phyloP scores from a whole-genome alignment of 163 green algal genomes.

The Scenedesmus sp. region DNA sequence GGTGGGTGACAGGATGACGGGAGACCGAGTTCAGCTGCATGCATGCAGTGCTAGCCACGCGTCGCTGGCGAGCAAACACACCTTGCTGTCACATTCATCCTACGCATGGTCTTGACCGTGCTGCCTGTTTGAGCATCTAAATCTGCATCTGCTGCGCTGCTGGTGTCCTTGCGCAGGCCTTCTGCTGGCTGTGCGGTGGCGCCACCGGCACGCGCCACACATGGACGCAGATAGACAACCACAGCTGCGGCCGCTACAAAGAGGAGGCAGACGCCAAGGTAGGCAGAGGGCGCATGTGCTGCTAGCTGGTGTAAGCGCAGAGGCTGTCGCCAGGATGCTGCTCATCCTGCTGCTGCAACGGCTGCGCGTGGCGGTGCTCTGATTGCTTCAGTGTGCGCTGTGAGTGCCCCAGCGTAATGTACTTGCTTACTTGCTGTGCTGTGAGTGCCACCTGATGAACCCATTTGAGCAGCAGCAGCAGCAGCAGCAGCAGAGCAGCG shows the following conservation, averaged over 20 bases:
- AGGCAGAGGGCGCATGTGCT: neutral
- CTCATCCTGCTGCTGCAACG: neutral
- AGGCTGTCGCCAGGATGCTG: neutral
- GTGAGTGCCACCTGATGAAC: no score
- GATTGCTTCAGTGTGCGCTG: neutral
- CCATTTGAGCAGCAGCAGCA: no score
- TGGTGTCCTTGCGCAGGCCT: slow-evolving; percentile 67
- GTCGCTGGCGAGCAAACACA: no score
- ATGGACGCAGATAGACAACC: slow-evolving; percentile 85
- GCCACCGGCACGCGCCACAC: slow-evolving; percentile 85
- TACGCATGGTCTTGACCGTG: no score
- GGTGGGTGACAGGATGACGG: neutral
- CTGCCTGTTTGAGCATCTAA: no score
- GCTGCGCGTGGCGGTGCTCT: neutral
- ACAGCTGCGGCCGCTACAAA: slow-evolving; percentile 92
- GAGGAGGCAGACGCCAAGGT: slow-evolving; percentile 60
- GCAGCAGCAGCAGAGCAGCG: neutral
- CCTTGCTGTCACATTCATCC: no score
- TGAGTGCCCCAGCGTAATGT: neutral
- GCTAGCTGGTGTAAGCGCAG: neutral
- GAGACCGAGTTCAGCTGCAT: neutral
- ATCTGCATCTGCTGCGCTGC: neutral
- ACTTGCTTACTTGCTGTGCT: no score
- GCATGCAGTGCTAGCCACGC: no score
- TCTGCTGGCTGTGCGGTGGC: slow-evolving; percentile 93